Percentiles rank a stretch among this genome's conserved stretches.
Evolutionary conservation across 2,329 filamentous ascomycete genomes (phyloP).

Genomic region (Fusarium sp.): DNA sequence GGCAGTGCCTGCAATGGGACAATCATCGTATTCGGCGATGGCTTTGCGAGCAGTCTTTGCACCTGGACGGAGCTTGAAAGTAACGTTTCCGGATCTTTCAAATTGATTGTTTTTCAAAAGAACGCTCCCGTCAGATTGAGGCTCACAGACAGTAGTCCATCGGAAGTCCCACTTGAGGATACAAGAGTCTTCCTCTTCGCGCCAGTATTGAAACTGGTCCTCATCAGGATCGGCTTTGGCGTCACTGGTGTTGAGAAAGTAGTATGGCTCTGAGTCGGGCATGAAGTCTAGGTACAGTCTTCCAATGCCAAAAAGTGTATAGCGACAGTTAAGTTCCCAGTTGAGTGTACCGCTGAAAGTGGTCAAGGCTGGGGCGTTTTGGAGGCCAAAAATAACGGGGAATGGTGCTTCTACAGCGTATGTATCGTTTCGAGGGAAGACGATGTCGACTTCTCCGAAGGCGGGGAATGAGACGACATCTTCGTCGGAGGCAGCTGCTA

Average conservation of each 20-base stretch:
- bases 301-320: conserved; percentile 21
- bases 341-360: conserved; percentile 22
- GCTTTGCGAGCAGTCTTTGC: conserved; percentile 11
- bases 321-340: conserved; percentile 19
- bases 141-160: conserved; percentile 23
- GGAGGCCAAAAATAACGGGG: conserved; percentile 28
- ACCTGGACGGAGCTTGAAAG: conserved; percentile 13
- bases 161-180: conserved; percentile 20
- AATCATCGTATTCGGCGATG: conserved; percentile 17
- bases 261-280: conserved; percentile 12
- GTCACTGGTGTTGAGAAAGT: conserved; percentile 26
- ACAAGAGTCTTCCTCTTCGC: conserved; percentile 19
- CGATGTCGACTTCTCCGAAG: conserved; percentile 25
- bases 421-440: conserved; percentile 29
- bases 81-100: conserved; percentile 5
- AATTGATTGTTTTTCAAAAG: conserved; percentile 28
- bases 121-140: conserved; percentile 7
- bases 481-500: background rate
- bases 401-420: conserved; percentile 31
- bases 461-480: conserved; percentile 25
- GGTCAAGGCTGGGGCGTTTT: conserved; percentile 24
- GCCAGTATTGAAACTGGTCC: conserved; percentile 28
- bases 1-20: conserved; percentile 13
- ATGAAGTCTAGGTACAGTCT: conserved; percentile 16
- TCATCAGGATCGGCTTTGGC: conserved; percentile 15